phyloP scores from a whole-genome alignment of 208 protist species.

The Leishmania arabica region DNA sequence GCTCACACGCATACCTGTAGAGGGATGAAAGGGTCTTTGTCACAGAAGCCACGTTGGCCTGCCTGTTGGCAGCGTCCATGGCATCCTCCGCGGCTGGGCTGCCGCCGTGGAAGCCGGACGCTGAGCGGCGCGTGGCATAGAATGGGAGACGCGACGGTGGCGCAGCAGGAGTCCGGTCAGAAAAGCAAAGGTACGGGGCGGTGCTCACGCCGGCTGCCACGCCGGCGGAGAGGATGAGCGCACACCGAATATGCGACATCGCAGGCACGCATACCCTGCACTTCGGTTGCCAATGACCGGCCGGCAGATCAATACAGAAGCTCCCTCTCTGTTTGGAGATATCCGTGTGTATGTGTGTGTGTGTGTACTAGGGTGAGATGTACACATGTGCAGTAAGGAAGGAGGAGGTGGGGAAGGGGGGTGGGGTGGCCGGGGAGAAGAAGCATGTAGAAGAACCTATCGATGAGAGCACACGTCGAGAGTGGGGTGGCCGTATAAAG shows the following conservation, averaged over 20 bases:
- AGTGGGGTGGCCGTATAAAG: neutral
- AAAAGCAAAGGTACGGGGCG: conserved; percentile 3
- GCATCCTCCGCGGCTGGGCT: neutral
- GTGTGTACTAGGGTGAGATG: neutral
- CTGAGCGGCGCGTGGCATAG: neutral
- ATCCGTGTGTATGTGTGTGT: neutral
- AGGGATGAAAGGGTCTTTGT: neutral
- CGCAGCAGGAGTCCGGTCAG: neutral
- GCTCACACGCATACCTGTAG: neutral
- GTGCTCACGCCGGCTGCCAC: conserved; percentile 14
- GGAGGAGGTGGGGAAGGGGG: neutral
- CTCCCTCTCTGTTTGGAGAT: neutral
- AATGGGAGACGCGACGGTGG: neutral
- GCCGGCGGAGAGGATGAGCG: conserved; percentile 2
- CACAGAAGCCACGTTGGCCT: neutral
- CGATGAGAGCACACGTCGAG: neutral
- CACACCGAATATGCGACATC: conserved; percentile 14
- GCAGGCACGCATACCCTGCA: neutral
- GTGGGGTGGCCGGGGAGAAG: neutral
- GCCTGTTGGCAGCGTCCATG: neutral
- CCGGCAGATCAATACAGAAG: neutral
- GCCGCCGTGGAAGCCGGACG: neutral
- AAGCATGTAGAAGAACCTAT: neutral
- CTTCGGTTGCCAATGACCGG: neutral
- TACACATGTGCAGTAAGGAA: neutral